Evolutionary conservation across 2,329 filamentous ascomycete genomes (phyloP), one percentile per base, ranked within the genome.

Genomic region (Calonectria montana): DNA sequence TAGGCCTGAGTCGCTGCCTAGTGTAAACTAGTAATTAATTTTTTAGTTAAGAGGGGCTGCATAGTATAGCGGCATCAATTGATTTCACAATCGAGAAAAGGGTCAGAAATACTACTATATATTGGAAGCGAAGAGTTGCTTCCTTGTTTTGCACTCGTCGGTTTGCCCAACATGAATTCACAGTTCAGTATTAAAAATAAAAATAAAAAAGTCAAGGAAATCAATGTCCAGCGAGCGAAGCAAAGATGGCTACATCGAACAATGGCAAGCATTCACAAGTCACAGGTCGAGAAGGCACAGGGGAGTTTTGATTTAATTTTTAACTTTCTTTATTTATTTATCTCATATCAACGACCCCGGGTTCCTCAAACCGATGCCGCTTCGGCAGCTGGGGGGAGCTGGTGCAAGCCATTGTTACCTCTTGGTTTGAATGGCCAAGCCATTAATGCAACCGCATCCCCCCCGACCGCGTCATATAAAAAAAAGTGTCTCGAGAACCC

Each of bases 241-340:
- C n/a, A n/a, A n/a, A n/a, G n/a, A n/a, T n/a, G n/a, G n/a, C n/a
- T n/a, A n/a, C n/a, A n/a, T n/a, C n/a, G n/a, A n/a, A n/a, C n/a
- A n/a, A n/a, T n/a, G n/a, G n/a, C n/a, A 31, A 16, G 9, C 25
- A 37, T 53, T 65, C 47, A 55, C 3, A 35, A 35, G 10, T 35
- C 45, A 43, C 4, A 55, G 21, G 27, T 23, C n/a, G 48, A 13
- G 10, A 12, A 27, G 21, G 37, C 50, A 48, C 39, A n/a, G 47
- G 47, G 13, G 18, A 31, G 16, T 18, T 64, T 64, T 64, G 15
- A 39, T 65, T 31, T 27, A 39, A 25, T 48, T 37, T 65, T 65
- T 53, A 45, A 65, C 53, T 66, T 59, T 67, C 39, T 61, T 61
- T 67, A 47, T 66, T 66, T 41, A 53, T 67, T 61, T 67, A 55